Percentiles rank a stretch among this genome's conserved stretches.
phyloP scores from a whole-genome alignment of 2,329 filamentous ascomycete species.

The Epichloe scottii region DNA sequence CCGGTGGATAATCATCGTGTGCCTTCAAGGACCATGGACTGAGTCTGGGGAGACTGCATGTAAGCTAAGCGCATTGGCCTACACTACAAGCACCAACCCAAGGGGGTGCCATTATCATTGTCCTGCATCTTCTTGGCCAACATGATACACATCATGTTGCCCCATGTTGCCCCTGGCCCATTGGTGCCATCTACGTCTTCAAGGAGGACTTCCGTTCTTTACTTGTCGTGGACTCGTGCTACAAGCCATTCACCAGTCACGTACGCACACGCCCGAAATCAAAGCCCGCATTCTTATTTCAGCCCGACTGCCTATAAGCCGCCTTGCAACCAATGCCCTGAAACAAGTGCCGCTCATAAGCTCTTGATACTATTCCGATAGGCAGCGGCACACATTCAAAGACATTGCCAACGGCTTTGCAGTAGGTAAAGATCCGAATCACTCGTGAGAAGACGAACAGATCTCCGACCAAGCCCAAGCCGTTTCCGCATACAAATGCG shows the following conservation, averaged over 20 bases:
- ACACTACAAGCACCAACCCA: background rate
- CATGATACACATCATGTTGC: background rate
- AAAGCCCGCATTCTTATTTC: conserved; percentile 5
- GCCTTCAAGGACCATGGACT: background rate
- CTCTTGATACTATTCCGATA: background rate
- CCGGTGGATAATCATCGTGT: background rate
- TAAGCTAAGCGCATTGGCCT: conserved; percentile 5
- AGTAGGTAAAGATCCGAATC: background rate
- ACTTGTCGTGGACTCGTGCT: background rate
- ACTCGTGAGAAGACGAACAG: background rate
- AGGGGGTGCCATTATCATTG: conserved; percentile 5
- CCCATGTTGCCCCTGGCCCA: background rate
- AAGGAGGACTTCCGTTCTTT: background rate
- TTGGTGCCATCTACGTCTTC: background rate
- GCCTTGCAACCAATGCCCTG: background rate
- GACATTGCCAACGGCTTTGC: background rate
- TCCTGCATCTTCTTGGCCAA: background rate
- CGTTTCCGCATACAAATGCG: background rate
- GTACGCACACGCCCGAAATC: conserved; percentile 2
- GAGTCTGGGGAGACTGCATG: background rate
- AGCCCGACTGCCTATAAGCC: conserved; percentile 4
- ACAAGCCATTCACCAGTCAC: conserved; percentile 5
- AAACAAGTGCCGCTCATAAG: background rate
- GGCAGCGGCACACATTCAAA: background rate
- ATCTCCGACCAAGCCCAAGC: background rate